A percentile compares a stretch with the other conserved stretches of the same genome.
Conservation (phyloP, 31 red algal species). For the Endocladia muricata region DNA sequence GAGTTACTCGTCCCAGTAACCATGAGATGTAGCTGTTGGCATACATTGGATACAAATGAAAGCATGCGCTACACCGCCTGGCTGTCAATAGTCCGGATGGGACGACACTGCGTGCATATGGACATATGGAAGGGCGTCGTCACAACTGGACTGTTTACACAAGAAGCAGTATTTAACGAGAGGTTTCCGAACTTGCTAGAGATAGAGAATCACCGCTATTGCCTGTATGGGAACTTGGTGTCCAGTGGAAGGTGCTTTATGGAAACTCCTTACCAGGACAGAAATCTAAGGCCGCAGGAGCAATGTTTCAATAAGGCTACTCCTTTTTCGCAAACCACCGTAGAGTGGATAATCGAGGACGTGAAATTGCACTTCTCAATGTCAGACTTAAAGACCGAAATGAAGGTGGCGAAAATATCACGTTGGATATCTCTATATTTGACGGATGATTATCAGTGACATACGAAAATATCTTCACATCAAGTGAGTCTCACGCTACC, state of each 20-base stretch:
- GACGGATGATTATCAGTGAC: not conserved
- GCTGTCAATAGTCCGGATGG: not conserved
- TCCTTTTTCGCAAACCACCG: not conserved
- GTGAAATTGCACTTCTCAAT: not conserved
- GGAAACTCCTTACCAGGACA: not conserved
- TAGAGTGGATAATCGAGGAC: constrained; percentile 6
- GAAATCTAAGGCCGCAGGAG: not conserved
- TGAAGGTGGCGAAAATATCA: not conserved
- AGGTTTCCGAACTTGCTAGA: not conserved
- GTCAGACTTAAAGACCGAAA: not conserved
- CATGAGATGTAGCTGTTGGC: not conserved
- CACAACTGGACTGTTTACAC: not conserved
- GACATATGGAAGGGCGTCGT: not conserved
- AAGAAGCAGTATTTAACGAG: not conserved
- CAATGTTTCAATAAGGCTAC: not conserved
- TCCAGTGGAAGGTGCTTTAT: not conserved
- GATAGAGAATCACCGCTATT: not conserved
- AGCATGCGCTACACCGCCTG: not conserved
- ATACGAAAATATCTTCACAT: not conserved
- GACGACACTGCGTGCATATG: not conserved
- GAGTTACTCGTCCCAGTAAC: not conserved
- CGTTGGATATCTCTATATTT: not conserved
- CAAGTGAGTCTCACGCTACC: not conserved
- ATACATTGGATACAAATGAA: not conserved
- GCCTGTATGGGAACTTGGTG: not conserved